Evolutionary conservation across 768 basidiomycete species (phyloP).

Genomic region (Macrocybe gigantea): DNA sequence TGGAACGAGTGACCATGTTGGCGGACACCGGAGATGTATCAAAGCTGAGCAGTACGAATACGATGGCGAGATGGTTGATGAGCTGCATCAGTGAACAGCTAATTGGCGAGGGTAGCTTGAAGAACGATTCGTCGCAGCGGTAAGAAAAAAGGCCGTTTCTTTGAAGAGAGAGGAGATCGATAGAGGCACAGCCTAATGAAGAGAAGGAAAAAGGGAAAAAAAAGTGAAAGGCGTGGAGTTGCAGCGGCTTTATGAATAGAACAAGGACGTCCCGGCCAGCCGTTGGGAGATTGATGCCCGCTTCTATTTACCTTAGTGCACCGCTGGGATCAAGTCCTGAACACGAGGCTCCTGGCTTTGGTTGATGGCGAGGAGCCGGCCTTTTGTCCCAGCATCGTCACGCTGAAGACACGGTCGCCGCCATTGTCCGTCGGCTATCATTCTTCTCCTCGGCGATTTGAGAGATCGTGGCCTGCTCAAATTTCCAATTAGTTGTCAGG

Average conservation of each 20-base stretch:
- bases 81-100: constrained; percentile 13
- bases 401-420: too few species aligned
- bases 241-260: constrained; percentile 14
- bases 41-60: constrained; percentile 28
- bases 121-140: constrained; percentile 2
- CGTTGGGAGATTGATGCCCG: constrained; percentile 12
- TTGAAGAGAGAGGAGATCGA: constrained; percentile 10
- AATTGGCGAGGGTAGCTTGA: not conserved
- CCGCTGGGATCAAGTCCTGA: too few species aligned
- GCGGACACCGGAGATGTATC: constrained; percentile 19
- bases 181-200: constrained; percentile 9
- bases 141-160: constrained; percentile 4
- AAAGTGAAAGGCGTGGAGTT: constrained; percentile 6
- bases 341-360: too few species aligned
- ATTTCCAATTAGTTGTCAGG: too few species aligned
- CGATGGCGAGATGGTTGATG: constrained; percentile 25
- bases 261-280: constrained; percentile 15
- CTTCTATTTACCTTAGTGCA: too few species aligned
- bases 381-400: too few species aligned
- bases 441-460: too few species aligned
- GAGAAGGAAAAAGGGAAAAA: constrained; percentile 13
- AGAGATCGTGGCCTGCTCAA: too few species aligned
- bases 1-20: constrained; percentile 33
- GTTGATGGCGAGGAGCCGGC: too few species aligned
- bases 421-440: too few species aligned